Conservation (phyloP, 805 yeast genomes). For the Naumovozyma baii region DNA sequence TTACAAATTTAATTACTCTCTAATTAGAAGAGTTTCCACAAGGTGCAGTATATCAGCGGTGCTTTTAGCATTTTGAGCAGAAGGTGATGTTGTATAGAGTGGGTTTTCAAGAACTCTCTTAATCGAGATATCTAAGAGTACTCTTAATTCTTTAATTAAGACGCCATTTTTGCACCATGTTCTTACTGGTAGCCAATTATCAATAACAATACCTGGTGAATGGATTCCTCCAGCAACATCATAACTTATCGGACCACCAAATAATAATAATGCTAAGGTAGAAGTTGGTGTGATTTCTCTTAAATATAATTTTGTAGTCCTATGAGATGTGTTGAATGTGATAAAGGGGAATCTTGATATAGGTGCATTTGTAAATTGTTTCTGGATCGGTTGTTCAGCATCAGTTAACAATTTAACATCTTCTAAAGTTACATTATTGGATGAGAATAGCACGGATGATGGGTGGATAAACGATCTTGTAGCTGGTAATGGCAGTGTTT, state of each 20-base stretch:
- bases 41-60: conserved; percentile 33
- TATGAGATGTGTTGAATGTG: conserved; percentile 49
- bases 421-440: conserved; percentile 24
- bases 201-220: conserved; percentile 78
- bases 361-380: conserved; percentile 25
- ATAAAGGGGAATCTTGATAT: conserved; percentile 48
- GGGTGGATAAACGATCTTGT: conserved; percentile 80
- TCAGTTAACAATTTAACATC: conserved; percentile 18
- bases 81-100: conserved; percentile 11
- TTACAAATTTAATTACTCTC: background rate
- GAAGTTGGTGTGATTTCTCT: conserved; percentile 75
- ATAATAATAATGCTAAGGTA: conserved; percentile 60
- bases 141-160: conserved; percentile 58
- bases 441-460: conserved; percentile 61
- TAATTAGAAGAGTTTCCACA: conserved; percentile 28
- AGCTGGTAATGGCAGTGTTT: conserved; percentile 38
- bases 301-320: conserved; percentile 59
- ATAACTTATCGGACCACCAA: conserved; percentile 66
- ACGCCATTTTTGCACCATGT: conserved; percentile 96
- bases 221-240: conserved; percentile 41
- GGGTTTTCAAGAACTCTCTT: conserved; percentile 51
- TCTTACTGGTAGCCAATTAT: conserved; percentile 79
- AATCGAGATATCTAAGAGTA: conserved; percentile 56
- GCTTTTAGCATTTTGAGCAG: conserved; percentile 1
- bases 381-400: conserved; percentile 10